Evolutionary conservation across 305 asterid genomes (phyloP).

Genomic region (Rubia tinctorum): DNA sequence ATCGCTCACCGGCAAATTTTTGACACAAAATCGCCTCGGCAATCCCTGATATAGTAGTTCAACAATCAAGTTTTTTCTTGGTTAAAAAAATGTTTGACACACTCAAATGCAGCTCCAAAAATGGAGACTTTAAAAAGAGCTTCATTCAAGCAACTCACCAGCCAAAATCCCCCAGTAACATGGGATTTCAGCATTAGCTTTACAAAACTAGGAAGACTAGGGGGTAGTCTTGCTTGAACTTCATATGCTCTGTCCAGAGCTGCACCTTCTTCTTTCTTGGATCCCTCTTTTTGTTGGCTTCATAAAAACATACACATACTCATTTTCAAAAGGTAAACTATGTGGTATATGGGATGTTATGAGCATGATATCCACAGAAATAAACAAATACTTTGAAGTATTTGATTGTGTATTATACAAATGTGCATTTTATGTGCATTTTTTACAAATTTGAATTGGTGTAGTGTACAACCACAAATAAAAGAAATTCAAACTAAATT

Average conservation of each 20-base stretch:
- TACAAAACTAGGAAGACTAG: slow-evolving; percentile 36
- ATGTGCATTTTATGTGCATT: no score
- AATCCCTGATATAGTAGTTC: slow-evolving; percentile 34
- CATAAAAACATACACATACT: no score
- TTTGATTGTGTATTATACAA: no score
- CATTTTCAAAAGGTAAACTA: no score
- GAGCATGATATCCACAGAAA: no score
- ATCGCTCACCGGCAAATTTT: slow-evolving; percentile 50
- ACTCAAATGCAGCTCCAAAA: slow-evolving; percentile 1
- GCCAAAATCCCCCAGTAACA: slow-evolving; percentile 62
- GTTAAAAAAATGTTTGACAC: no score
- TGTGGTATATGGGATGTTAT: no score
- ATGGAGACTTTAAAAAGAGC: background rate
- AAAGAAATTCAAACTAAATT: no score
- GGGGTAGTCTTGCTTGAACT: slow-evolving; percentile 40
- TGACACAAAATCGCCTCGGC: slow-evolving; percentile 46
- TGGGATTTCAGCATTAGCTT: slow-evolving; percentile 61
- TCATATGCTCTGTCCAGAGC: slow-evolving; percentile 42
- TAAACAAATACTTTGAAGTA: no score
- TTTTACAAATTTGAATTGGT: no score
- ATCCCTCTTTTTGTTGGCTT: no score
- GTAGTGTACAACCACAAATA: no score
- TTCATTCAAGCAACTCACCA: slow-evolving; percentile 44
- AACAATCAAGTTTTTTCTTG: background rate
- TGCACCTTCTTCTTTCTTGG: slow-evolving; percentile 16